Percentiles rank a stretch among this genome's conserved stretches.
phyloP scores from a whole-genome alignment of 108 stramenopile genomes.

The Fragilaria crotonensis region DNA sequence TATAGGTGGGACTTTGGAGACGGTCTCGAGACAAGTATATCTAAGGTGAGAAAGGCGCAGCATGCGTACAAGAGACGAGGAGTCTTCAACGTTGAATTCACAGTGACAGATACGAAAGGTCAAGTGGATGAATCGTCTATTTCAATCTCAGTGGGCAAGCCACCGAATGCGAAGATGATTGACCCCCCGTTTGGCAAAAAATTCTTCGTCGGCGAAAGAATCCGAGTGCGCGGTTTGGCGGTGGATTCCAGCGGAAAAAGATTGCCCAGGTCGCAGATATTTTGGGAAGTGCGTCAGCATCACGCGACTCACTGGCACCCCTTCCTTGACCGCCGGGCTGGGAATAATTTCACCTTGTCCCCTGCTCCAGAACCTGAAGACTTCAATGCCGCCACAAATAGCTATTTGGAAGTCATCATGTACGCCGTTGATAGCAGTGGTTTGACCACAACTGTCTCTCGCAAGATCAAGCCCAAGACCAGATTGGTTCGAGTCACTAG shows the following conservation, averaged over 20 bases:
- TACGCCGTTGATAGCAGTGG: slow-evolving; percentile 19
- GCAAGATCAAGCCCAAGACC: slow-evolving; percentile 11
- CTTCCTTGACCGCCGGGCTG: slow-evolving; percentile 17
- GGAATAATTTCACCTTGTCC: slow-evolving; percentile 11
- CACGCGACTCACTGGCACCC: slow-evolving; percentile 23
- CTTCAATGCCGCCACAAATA: slow-evolving; percentile 18
- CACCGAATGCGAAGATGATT: slow-evolving; percentile 11
- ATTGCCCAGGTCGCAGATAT: slow-evolving; percentile 10
- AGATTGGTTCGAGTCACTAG: slow-evolving; percentile 10
- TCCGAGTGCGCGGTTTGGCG: slow-evolving; percentile 15
- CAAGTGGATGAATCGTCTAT: not conserved
- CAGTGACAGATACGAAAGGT: slow-evolving; percentile 15
- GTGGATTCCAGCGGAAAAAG: slow-evolving; percentile 8
- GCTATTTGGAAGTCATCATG: slow-evolving; percentile 24
- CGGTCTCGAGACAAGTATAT: slow-evolving; percentile 3
- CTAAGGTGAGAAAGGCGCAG: not conserved
- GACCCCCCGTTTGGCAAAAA: slow-evolving; percentile 4
- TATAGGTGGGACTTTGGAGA: slow-evolving; percentile 24
- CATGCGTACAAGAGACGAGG: slow-evolving; percentile 8
- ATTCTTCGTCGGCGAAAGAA: slow-evolving; percentile 23
- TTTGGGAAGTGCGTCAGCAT: slow-evolving; percentile 26
- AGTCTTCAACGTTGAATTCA: slow-evolving; percentile 3
- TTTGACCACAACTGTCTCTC: slow-evolving; percentile 6
- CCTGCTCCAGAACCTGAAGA: slow-evolving; percentile 26
- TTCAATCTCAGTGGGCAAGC: slow-evolving; percentile 7